Conservation (phyloP, 139 green algal species). For the Desmodesmus armatus region DNA sequence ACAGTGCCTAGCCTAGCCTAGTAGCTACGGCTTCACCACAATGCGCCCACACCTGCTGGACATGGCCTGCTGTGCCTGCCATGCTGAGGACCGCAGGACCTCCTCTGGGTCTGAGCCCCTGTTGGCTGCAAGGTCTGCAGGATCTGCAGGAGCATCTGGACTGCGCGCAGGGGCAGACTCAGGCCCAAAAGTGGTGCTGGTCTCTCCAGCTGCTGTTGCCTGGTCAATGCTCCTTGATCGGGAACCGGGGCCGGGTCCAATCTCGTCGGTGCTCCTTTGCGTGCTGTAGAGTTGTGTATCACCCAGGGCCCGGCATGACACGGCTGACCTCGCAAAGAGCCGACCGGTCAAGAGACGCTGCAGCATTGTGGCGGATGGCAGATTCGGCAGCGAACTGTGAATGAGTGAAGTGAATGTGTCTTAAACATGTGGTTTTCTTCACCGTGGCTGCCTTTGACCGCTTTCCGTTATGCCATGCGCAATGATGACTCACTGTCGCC, state of each 20-base stretch:
- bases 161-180: background rate
- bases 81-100: background rate
- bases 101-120: slow-evolving; percentile 11
- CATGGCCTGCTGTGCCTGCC: slow-evolving; percentile 30
- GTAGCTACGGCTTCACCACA: too few species aligned
- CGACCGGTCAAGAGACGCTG: too few species aligned
- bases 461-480: too few species aligned
- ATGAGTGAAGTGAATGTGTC: too few species aligned
- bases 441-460: too few species aligned
- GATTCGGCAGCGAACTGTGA: background rate
- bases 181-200: background rate
- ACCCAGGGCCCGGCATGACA: too few species aligned
- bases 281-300: too few species aligned
- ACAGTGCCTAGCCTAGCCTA: too few species aligned
- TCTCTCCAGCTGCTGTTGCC: background rate
- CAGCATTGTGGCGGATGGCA: too few species aligned
- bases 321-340: too few species aligned
- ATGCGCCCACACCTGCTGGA: background rate
- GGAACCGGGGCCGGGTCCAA: background rate
- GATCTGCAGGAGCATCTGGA: slow-evolving; percentile 30
- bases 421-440: too few species aligned
- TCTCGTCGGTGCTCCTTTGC: background rate
- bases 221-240: slow-evolving; percentile 22
- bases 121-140: slow-evolving; percentile 23
- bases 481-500: too few species aligned